Evolutionary conservation across 768 basidiomycete species (phyloP).

Genomic region (Boletus rubropictus): DNA sequence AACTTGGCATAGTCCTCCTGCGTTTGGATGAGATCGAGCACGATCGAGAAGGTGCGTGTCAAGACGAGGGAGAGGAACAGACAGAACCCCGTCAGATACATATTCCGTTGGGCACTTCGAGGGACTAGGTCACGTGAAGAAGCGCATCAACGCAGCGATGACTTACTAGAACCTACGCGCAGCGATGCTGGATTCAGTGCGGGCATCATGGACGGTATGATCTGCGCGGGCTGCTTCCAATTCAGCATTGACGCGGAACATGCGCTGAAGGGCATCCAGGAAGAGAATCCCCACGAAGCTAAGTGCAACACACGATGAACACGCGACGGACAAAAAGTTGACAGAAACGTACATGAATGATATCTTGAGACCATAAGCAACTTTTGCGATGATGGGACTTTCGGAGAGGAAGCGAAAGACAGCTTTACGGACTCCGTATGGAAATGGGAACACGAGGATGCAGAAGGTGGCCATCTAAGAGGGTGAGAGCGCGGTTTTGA

Average conservation of each 20-base stretch:
- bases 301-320: neutral
- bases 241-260: constrained; percentile 77
- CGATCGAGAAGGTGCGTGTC: constrained; percentile 87
- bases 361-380: constrained; percentile 90
- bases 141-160: neutral
- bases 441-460: constrained; percentile 78
- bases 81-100: constrained; percentile 89
- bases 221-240: constrained; percentile 59
- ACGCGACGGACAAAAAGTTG: neutral
- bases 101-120: constrained; percentile 76
- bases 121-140: neutral
- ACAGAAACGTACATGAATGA: constrained; percentile 74
- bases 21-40: constrained; percentile 83
- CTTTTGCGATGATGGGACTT: constrained; percentile 67
- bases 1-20: constrained; percentile 85
- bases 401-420: constrained; percentile 70
- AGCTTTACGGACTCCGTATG: constrained; percentile 61
- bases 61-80: constrained; percentile 95
- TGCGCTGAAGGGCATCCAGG: constrained; percentile 86
- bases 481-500: neutral
- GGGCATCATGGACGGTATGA: constrained; percentile 49
- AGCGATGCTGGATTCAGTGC: constrained; percentile 82
- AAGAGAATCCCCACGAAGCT: constrained; percentile 86
- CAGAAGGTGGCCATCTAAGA: constrained; percentile 77
- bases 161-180: constrained; percentile 91